Base-by-base conservation (phyloP, 2,329 filamentous ascomycete species). In the Aspergillus amoenus region DNA sequence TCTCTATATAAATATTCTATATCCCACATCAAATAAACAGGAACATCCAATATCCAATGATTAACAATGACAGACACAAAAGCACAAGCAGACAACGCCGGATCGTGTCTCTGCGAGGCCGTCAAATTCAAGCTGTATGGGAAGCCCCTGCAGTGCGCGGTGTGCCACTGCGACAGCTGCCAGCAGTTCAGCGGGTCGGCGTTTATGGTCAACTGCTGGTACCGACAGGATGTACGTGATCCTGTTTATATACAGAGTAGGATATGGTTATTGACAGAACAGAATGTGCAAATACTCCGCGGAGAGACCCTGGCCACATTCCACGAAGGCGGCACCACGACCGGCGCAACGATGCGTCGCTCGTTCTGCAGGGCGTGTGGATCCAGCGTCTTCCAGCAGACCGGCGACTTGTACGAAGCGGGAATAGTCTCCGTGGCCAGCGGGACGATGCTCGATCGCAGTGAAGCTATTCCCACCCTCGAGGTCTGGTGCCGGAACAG, bases 141-240 rank as follows among this genome's bases (percentile, higher is more conserved):
- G 5, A 18, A 39, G 1, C 62, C 65, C 0, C 12, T 55, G 12
- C 52, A 55, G 15, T 57, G 54, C 34, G 47, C 64, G 4, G 42
- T 65, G 24, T 68, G 66, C 52, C 62, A 68, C 56, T 68, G 66
- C 43, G 49, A 64, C 17, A 67, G 55, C 22, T 68, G 66, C 46
- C 66, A 64, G 30, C 65, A 68, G 40, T 44, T 48, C 27, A 64
- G 56, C 11, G 66, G 65, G 0, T 67, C 65, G 1, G 56, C 52
- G 2, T 67, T 66, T 21, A 59, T 62, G 47, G 60, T 65, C 8
- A 67, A 67, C 43, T 62, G 63, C 49, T 50, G 37, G 40, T 50
- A 44, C 41, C 39, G 17, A 1, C 1, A 40, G 13, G 27, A 56
- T 21, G 21, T 21, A 3, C 21, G 21, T 21, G 21, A 21, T 18